Evolutionary conservation across 108 stramenopile genomes (phyloP), one percentile per base, ranked within the genome.

Genomic region (Hondaea fermentalgiana): DNA sequence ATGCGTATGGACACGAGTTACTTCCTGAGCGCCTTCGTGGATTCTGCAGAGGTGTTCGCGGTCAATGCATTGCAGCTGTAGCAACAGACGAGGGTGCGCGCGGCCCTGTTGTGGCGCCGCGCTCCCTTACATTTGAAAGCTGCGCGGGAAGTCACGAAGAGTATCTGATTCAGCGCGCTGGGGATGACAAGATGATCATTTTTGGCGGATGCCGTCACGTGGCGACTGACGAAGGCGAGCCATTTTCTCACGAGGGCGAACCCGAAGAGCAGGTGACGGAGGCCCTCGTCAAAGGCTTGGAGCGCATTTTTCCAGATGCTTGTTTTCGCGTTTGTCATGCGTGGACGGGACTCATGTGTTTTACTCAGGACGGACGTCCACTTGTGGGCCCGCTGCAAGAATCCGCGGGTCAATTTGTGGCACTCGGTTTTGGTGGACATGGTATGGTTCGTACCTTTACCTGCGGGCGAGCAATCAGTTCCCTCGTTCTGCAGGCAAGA

Each of bases 271-370:
- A 83, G 51, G 76, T 83, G 76, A 53, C 10, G 10, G 17, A 47
- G 4, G 49, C 45, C 10, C 51, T 83, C 25, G 10, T 53, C 6
- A 8, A 83, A 12, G 76, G 25, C n/a, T 23, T 83, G 12, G 16
- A 47, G 12, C 12, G 51, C 12, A 21, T 83, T 17, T 83, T 25
- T 28, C 76, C 76, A 8, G 76, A 53, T 12, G 12, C 10, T 6
- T 0, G 16, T 12, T 83, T 83, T 35, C n/a, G 49, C 23, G 51
- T 83, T n/a, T 16, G n/a, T 12, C 45, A 83, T 53, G n/a, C 76
- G 6, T 83, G 76, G 76, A 53, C 49, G 8, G 76, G 76, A 21
- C 45, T 83, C 76, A 83, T 83, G 76, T 83, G 76, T 53, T 83
- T 83, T 53, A 83, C 76, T 2, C 14, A 53, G 49, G 76, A 83